Percentiles rank a stretch among this genome's conserved stretches.
Evolutionary conservation across 2,329 filamentous ascomycete species (phyloP).

Genomic region (Diaporthe australafricana): DNA sequence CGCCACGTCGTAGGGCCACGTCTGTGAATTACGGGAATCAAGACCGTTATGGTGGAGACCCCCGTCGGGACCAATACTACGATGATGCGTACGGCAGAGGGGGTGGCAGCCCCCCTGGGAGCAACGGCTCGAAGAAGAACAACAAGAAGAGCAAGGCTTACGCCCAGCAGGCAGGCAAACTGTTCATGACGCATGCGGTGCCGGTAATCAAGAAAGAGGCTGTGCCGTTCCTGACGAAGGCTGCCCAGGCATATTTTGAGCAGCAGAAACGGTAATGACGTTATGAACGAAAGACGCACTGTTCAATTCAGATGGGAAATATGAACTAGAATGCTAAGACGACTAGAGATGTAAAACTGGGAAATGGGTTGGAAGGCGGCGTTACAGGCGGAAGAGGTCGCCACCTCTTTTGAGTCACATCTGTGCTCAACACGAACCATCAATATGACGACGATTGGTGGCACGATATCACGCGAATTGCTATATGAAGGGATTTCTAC

Average conservation of each 20-base stretch:
- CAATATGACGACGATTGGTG: not conserved
- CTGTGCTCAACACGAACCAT: not conserved
- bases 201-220: constrained; percentile 38
- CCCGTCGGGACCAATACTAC: constrained; percentile 3
- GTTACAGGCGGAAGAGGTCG: constrained; percentile 23
- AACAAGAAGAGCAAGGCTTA: constrained; percentile 34
- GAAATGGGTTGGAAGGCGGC: not conserved
- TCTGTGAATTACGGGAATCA: constrained; percentile 26
- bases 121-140: not conserved
- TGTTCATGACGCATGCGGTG: constrained; percentile 37
- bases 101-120: constrained; percentile 3
- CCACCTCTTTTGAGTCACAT: not conserved
- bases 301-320: not conserved
- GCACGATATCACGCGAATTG: not conserved
- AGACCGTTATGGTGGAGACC: not conserved
- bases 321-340: not conserved
- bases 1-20: constrained; percentile 28
- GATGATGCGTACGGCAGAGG: constrained; percentile 15
- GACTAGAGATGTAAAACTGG: not conserved
- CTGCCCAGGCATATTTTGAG: constrained; percentile 37
- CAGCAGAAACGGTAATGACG: constrained; percentile 15
- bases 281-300: not conserved
- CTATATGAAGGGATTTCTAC: not conserved
- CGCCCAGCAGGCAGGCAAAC: constrained; percentile 34
- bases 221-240: constrained; percentile 36